Conservation (phyloP, 1,284 basidiomycete species). For the Takashimella koratensis region DNA sequence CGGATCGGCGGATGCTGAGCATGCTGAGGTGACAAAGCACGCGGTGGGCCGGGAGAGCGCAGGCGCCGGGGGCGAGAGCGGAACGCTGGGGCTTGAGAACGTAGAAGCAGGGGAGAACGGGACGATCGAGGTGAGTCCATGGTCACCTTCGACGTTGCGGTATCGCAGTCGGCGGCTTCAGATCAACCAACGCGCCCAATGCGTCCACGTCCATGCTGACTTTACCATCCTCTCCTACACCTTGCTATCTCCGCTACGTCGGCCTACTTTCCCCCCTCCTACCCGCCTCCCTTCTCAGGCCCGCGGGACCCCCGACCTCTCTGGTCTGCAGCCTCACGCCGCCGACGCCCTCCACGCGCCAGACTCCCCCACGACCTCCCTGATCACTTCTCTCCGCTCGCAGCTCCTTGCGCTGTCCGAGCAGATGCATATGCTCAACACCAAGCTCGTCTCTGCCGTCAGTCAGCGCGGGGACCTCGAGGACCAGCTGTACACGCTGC, state of each 20-base stretch:
- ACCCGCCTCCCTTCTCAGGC: background rate
- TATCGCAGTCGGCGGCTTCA: no score
- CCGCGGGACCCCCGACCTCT: background rate
- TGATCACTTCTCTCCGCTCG: constrained; percentile 70
- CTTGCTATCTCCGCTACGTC: background rate
- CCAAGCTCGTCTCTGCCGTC: constrained; percentile 87
- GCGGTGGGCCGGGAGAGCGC: background rate
- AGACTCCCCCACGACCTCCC: constrained; percentile 46
- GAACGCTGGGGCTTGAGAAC: constrained; percentile 5
- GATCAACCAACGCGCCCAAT: no score
- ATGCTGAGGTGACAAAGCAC: no score
- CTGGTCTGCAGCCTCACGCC: constrained; percentile 16
- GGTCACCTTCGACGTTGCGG: no score
- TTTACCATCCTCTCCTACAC: no score
- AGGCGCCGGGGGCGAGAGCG: background rate
- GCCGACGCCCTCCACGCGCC: constrained; percentile 38
- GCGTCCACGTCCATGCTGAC: no score
- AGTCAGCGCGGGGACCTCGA: constrained; percentile 89
- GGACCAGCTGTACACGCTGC: constrained; percentile 70
- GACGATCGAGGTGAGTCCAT: constrained; percentile 9
- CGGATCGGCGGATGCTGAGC: background rate
- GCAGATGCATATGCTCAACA: constrained; percentile 85
- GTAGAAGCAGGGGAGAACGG: background rate
- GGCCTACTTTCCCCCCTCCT: background rate
- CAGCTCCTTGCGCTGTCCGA: constrained; percentile 82